phyloP scores from a whole-genome alignment of 148 eudicot genomes.

The Camellia japonica region DNA sequence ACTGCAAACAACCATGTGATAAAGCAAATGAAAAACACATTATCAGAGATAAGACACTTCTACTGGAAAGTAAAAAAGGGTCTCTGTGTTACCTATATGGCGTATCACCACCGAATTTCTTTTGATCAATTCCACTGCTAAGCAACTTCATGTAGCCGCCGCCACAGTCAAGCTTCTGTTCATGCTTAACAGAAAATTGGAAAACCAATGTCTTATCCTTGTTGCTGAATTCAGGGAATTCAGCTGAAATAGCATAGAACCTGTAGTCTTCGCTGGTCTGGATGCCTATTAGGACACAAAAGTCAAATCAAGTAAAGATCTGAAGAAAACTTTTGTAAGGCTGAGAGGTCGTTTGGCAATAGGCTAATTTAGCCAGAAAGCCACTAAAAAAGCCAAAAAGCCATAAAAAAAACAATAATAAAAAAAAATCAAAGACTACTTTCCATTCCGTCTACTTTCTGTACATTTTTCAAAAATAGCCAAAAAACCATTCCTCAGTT shows the following conservation, averaged over 20 bases:
- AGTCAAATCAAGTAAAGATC: neutral
- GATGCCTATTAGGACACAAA: constrained; percentile 46
- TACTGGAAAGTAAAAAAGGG: neutral
- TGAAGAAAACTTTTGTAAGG: neutral
- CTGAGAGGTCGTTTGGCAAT: neutral
- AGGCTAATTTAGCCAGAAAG: too few species aligned
- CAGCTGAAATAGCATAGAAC: constrained; percentile 91
- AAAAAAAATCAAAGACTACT: too few species aligned
- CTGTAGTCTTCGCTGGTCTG: constrained; percentile 92
- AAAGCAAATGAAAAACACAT: constrained; percentile 1
- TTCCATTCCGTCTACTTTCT: too few species aligned
- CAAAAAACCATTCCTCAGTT: too few species aligned
- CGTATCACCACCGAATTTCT: constrained; percentile 90
- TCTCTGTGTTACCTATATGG: constrained; percentile 61
- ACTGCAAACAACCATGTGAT: constrained; percentile 35
- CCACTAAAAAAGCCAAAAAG: too few species aligned
- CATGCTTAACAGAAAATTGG: constrained; percentile 96
- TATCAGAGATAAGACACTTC: neutral
- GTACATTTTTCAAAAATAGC: too few species aligned
- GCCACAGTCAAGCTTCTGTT: constrained; percentile 97
- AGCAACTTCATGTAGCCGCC: constrained; percentile 99
- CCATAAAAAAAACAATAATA: too few species aligned
- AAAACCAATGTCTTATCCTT: constrained; percentile 87
- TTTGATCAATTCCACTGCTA: constrained; percentile 80
- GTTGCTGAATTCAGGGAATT: constrained; percentile 92